Conservation (phyloP, 108 stramenopile species). For the Cyclotella sp. region DNA sequence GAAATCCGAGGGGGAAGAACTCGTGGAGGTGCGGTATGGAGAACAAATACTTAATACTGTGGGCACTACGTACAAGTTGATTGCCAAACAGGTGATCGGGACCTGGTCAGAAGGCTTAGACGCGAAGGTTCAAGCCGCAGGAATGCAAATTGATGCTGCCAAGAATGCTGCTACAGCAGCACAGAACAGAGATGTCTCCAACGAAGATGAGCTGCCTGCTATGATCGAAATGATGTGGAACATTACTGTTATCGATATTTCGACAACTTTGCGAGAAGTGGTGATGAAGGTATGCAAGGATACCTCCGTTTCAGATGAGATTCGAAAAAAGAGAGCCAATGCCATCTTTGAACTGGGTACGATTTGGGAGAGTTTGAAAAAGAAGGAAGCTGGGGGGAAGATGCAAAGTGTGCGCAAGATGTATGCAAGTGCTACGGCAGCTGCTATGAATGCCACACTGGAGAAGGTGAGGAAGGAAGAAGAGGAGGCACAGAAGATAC, state of each 20-base stretch:
- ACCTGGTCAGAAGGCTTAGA: conserved; percentile 37
- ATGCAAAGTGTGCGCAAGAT: conserved; percentile 25
- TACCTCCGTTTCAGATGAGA: conserved; percentile 17
- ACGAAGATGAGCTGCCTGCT: conserved; percentile 32
- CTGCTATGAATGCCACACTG: conserved; percentile 37
- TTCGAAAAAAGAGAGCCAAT: conserved; percentile 29
- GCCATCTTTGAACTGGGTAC: conserved; percentile 31
- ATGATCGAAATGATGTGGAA: conserved; percentile 52
- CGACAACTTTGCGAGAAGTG: conserved; percentile 42
- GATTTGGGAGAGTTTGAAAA: conserved; percentile 37
- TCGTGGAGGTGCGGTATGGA: conserved; percentile 49
- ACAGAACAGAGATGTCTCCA: conserved; percentile 6
- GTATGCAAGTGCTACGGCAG: conserved; percentile 29
- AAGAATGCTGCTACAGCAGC: conserved; percentile 23
- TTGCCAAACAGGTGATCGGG: conserved; percentile 35
- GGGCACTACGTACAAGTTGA: conserved; percentile 35
- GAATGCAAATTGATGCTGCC: conserved; percentile 22
- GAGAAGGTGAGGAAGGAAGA: conserved; percentile 25
- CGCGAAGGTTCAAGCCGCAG: conserved; percentile 35
- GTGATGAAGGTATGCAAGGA: conserved; percentile 50
- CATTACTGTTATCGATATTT: conserved; percentile 46
- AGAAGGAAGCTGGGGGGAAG: conserved; percentile 10
- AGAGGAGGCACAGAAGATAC: conserved; percentile 14
- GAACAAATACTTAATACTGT: conserved; percentile 44
- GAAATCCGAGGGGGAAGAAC: conserved; percentile 39